These are phyloP conservation scores for Kurtzmaniella quercitrusa DNA, from an alignment of 1,139 yeast species.

Conservation along the genomic window DNA sequence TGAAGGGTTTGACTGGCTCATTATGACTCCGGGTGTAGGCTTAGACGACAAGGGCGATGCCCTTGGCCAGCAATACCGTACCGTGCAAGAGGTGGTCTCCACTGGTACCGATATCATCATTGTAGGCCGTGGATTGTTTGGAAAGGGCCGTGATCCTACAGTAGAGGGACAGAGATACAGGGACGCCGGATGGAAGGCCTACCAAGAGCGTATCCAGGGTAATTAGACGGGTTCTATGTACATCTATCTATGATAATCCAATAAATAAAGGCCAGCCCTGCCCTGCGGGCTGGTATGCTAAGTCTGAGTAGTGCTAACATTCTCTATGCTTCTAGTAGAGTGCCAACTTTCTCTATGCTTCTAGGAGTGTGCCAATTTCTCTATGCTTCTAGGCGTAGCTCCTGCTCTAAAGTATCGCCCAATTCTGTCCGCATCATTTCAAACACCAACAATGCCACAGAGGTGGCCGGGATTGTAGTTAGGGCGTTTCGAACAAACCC, in stretches of 20 bases:
- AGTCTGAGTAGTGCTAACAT: background rate
- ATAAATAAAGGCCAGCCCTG: background rate
- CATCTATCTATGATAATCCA: background rate
- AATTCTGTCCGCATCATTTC: conserved; percentile 68
- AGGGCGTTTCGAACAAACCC: conserved; percentile 74
- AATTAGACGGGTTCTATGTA: background rate
- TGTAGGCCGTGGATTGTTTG: conserved; percentile 95
- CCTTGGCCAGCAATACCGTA: conserved; percentile 93
- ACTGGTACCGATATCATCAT: conserved; percentile 91
- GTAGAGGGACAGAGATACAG: conserved; percentile 86
- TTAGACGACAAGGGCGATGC: conserved; percentile 96
- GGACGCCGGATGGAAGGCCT: conserved; percentile 93
- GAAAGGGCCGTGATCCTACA: conserved; percentile 89
- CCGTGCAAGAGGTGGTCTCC: conserved; percentile 77
- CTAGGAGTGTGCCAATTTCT: too few species aligned
- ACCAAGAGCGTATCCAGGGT: conserved; percentile 38
- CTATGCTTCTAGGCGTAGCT: background rate
- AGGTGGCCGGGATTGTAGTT: conserved; percentile 81
- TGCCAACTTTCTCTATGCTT: too few species aligned
- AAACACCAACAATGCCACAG: conserved; percentile 77
- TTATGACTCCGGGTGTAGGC: conserved; percentile 98
- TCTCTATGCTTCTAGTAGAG: too few species aligned
- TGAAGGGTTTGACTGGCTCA: conserved; percentile 89
- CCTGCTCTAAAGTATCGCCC: conserved; percentile 26
- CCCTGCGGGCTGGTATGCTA: background rate